phyloP scores from a whole-genome alignment of 306 rosid genomes.

The Citrullus mucosospermus region DNA sequence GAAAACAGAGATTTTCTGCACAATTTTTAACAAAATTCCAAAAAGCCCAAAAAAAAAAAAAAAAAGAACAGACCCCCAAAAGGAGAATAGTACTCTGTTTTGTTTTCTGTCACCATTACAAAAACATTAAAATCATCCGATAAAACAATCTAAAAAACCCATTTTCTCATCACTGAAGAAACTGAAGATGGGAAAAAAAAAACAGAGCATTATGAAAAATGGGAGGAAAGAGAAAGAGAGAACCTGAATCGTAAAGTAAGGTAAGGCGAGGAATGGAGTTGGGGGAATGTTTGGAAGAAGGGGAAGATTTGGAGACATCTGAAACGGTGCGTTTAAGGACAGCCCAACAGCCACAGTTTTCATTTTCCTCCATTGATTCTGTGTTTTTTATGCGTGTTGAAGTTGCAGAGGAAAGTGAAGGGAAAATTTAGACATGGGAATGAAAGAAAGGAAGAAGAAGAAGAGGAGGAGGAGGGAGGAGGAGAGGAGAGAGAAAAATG shows the following conservation, averaged over 20 bases:
- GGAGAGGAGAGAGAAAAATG: background rate
- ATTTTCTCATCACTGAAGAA: background rate
- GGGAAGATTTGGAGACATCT: constrained; percentile 67
- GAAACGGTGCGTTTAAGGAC: constrained; percentile 68
- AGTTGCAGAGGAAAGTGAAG: constrained; percentile 3
- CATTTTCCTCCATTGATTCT: constrained; percentile 4
- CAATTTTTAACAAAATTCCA: no score
- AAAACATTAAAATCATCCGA: background rate
- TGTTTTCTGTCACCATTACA: background rate
- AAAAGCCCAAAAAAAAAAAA: no score
- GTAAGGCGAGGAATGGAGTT: constrained; percentile 85
- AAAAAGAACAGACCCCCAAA: no score
- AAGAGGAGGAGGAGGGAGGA: no score
- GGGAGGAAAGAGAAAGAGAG: background rate
- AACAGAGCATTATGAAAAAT: background rate
- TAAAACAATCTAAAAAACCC: background rate
- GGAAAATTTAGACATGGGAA: background rate
- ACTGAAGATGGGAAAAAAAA: background rate
- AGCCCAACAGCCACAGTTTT: constrained; percentile 86
- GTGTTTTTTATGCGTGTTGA: background rate
- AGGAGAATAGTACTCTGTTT: background rate
- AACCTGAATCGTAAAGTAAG: constrained; percentile 89
- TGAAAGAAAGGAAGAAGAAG: background rate
- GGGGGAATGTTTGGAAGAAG: constrained; percentile 56
- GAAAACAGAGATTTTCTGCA: no score